These are phyloP conservation scores for Colletotrichum orbiculare DNA, from an alignment of 2,329 filamentous ascomycete species.

Conservation along the genomic window DNA sequence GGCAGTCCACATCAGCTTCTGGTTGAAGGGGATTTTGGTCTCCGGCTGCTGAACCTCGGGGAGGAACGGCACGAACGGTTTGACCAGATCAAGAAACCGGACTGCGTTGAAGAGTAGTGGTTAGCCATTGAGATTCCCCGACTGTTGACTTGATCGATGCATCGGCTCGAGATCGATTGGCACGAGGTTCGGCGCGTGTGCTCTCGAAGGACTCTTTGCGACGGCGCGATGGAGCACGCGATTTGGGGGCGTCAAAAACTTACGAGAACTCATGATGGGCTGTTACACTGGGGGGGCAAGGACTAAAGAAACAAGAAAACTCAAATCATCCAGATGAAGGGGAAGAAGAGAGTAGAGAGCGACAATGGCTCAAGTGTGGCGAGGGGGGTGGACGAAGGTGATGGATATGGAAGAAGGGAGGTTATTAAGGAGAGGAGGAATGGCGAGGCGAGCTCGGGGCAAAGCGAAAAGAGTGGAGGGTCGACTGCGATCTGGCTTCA, in stretches of 20 bases:
- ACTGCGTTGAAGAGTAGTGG: constrained; percentile 64
- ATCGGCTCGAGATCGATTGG: constrained; percentile 2
- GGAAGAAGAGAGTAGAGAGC: constrained; percentile 42
- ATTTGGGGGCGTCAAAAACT: constrained; percentile 46
- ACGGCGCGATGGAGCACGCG: constrained; percentile 21
- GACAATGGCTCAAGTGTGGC: constrained; percentile 45
- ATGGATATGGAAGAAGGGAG: constrained; percentile 44
- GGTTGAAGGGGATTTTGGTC: constrained; percentile 99
- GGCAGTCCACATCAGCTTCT: constrained; percentile 95
- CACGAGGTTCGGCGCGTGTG: constrained; percentile 15
- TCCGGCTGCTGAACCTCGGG: constrained; percentile 99
- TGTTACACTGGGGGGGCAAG: constrained; percentile 48
- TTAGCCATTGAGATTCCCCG: constrained; percentile 31
- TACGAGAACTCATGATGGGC: constrained; percentile 65
- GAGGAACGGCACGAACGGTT: constrained; percentile 99
- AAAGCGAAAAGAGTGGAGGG: constrained; percentile 27
- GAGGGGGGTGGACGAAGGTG: constrained; percentile 41
- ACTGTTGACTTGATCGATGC: neutral
- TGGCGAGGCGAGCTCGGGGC: constrained; percentile 39
- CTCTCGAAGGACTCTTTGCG: constrained; percentile 27
- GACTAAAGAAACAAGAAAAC: constrained; percentile 41
- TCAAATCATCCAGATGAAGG: constrained; percentile 51
- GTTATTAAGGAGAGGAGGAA: constrained; percentile 49
- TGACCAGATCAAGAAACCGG: constrained; percentile 99
- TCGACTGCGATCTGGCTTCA: constrained; percentile 56